Conservation (phyloP, 2,329 filamentous ascomycete species). For the Coniochaeta sp. region DNA sequence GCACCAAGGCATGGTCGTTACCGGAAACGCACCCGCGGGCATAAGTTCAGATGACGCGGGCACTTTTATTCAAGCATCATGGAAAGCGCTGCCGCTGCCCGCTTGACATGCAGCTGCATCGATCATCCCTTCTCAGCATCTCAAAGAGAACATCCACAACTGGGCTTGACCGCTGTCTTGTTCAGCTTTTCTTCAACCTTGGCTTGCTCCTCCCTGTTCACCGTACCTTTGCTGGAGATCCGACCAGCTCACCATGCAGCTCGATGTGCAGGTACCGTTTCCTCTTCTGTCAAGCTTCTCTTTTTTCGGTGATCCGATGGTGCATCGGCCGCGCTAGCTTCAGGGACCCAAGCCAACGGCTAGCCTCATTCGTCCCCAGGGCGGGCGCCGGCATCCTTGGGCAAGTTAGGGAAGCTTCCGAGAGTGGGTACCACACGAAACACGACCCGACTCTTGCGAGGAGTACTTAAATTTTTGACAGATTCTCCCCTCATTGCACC, state of each 20-base stretch:
- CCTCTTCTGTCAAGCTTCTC: neutral
- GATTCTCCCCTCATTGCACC: neutral
- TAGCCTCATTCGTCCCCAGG: neutral
- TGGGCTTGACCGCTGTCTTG: neutral
- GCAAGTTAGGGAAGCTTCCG: neutral
- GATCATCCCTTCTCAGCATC: neutral
- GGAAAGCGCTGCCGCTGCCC: neutral
- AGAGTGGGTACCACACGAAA: conserved; percentile 1
- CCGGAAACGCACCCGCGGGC: neutral
- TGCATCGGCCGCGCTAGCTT: neutral
- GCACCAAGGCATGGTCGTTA: neutral
- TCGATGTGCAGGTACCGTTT: conserved; percentile 2
- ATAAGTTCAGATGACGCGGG: neutral
- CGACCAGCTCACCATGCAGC: neutral
- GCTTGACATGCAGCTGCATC: neutral
- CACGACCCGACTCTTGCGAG: neutral
- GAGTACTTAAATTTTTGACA: neutral
- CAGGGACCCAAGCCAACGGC: neutral
- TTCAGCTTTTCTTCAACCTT: neutral
- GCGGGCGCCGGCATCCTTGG: neutral
- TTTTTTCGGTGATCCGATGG: neutral
- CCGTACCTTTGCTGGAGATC: neutral
- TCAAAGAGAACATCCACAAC: neutral
- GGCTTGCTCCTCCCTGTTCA: neutral
- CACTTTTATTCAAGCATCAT: neutral